A percentile compares a stretch with the other conserved stretches of the same genome.
Evolutionary conservation across 306 rosid species (phyloP).

Genomic region (Inga leiocalycina): DNA sequence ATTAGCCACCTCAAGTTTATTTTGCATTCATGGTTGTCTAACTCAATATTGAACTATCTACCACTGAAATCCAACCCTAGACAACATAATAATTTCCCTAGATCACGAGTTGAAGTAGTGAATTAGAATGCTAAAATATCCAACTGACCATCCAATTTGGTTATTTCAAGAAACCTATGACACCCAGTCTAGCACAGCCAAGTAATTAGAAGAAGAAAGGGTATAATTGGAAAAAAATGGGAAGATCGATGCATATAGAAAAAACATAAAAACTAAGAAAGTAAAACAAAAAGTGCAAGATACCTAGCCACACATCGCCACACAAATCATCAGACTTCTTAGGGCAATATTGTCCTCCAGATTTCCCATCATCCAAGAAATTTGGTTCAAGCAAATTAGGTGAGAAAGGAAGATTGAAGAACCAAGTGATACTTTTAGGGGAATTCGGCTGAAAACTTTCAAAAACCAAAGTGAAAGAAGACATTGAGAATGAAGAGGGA

Average conservation of each 20-base stretch:
- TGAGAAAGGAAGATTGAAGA: no score
- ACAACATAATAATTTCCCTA: neutral
- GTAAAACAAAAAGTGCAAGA: neutral
- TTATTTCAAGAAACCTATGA: neutral
- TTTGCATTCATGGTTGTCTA: neutral
- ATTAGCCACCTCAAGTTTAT: neutral
- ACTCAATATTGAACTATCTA: neutral
- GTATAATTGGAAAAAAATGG: neutral
- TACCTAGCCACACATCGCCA: conserved; percentile 96
- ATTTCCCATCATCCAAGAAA: conserved; percentile 70
- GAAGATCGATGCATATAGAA: neutral
- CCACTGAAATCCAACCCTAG: neutral
- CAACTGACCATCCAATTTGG: neutral
- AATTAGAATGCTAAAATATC: neutral
- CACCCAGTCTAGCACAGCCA: conserved; percentile 13
- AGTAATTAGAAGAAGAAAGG: neutral
- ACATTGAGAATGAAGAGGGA: no score
- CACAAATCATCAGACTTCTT: conserved; percentile 93
- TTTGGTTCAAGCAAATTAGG: no score
- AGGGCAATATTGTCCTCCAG: conserved; percentile 78
- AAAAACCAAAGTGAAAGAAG: no score
- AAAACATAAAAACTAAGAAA: neutral
- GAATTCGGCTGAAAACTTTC: no score
- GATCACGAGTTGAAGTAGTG: neutral
- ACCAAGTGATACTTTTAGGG: no score